A percentile compares a stretch with the other conserved stretches of the same genome.
These are phyloP conservation scores for Leccinum pellstonianum DNA, from an alignment of 768 basidiomycete species.

Conservation along the genomic window DNA sequence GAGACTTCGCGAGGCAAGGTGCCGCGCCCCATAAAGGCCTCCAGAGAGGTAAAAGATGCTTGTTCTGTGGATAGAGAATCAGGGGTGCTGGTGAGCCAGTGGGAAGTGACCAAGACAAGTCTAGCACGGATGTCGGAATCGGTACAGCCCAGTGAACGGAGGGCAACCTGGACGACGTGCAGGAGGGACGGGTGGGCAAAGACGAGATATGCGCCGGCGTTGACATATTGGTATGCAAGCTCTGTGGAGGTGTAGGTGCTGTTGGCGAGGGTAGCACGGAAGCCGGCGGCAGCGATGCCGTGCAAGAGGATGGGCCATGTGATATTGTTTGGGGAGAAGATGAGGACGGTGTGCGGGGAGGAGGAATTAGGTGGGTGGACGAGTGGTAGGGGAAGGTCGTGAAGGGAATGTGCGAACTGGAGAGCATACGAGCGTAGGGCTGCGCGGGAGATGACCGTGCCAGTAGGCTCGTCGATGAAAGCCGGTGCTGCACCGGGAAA, in stretches of 20 bases:
- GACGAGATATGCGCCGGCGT: constrained; percentile 63
- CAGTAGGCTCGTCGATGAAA: constrained; percentile 66
- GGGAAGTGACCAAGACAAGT: constrained; percentile 54
- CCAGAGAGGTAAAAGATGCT: constrained; percentile 38
- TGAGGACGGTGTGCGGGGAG: constrained; percentile 46
- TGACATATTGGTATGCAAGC: constrained; percentile 66
- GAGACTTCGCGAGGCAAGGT: constrained; percentile 50
- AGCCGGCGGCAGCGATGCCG: constrained; percentile 57
- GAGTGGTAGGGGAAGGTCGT: constrained; percentile 42
- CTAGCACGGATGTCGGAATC: constrained; percentile 48
- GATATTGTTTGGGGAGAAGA: constrained; percentile 71
- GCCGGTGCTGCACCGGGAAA: constrained; percentile 48
- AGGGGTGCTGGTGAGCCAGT: constrained; percentile 42
- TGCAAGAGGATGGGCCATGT: constrained; percentile 50
- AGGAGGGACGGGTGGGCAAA: constrained; percentile 66
- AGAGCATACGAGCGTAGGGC: constrained; percentile 54
- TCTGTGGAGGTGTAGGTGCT: constrained; percentile 67
- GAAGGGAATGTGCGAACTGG: constrained; percentile 58
- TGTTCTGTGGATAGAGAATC: constrained; percentile 34
- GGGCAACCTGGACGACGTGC: constrained; percentile 52
- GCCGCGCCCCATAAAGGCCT: constrained; percentile 53
- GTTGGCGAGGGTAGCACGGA: constrained; percentile 72
- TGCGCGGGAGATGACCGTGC: constrained; percentile 52
- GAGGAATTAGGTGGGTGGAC: constrained; percentile 47
- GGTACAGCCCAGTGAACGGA: constrained; percentile 48